Percentiles rank a stretch among this genome's conserved stretches.
phyloP scores from a whole-genome alignment of 495 filamentous ascomycete genomes.

The Lasiosphaeria ovina region DNA sequence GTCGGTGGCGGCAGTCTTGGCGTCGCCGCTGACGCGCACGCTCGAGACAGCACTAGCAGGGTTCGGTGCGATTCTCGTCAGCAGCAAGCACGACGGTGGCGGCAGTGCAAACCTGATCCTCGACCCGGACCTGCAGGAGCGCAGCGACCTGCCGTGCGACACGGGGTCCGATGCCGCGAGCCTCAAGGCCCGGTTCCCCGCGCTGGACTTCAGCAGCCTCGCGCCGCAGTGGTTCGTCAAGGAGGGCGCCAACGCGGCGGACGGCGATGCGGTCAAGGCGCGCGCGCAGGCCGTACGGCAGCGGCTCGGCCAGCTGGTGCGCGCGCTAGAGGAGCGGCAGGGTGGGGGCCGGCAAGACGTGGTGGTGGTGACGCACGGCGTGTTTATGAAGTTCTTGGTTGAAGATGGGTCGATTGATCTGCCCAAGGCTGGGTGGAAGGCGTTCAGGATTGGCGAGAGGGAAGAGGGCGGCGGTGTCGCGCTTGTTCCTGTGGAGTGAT shows the following conservation, averaged over 20 bases:
- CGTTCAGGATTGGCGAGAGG: conserved; percentile 13
- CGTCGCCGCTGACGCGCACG: conserved; percentile 27
- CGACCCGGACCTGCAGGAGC: conserved; percentile 34
- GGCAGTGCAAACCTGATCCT: conserved; percentile 18
- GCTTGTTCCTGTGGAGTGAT: conserved; percentile 9
- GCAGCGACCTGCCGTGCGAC: conserved; percentile 39
- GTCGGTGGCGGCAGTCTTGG: conserved; percentile 18
- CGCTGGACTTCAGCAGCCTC: conserved; percentile 1
- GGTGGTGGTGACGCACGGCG: conserved; percentile 31
- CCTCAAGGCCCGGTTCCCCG: conserved; percentile 20
- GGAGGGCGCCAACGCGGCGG: conserved; percentile 19
- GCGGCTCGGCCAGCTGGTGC: conserved; percentile 8
- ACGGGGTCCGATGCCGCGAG: conserved; percentile 27
- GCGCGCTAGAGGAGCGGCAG: conserved; percentile 1
- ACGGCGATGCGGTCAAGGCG: conserved; percentile 18
- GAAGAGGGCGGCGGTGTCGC: neutral
- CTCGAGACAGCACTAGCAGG: conserved; percentile 26
- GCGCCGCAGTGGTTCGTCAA: conserved; percentile 21
- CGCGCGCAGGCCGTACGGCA: conserved; percentile 17
- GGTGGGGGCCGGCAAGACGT: conserved; percentile 15
- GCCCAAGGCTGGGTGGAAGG: conserved; percentile 33
- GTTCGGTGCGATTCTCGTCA: conserved; percentile 3
- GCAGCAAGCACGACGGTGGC: neutral
- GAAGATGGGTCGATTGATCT: conserved; percentile 28
- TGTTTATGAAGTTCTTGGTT: conserved; percentile 34